Conservation (phyloP, 345 rosid species). For the Ailanthus altissimus region DNA sequence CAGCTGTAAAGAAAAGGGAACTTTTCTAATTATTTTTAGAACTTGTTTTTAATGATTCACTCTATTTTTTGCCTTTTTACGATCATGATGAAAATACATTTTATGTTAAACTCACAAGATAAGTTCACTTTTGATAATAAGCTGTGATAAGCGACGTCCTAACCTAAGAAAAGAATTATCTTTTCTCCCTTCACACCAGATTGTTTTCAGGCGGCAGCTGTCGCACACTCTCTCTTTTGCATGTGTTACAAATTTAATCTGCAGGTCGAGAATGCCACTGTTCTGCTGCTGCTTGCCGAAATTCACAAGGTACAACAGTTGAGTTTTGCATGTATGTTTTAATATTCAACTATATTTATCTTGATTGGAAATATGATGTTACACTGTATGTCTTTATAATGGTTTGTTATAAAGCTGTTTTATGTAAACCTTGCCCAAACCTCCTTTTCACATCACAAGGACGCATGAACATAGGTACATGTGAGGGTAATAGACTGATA, state of each 20-base stretch:
- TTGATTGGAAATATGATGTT: neutral
- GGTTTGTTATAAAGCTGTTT: neutral
- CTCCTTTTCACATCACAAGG: neutral
- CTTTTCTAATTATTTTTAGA: neutral
- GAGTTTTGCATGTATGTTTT: neutral
- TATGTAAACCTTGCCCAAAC: neutral
- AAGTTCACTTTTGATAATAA: neutral
- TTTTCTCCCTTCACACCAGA: constrained; percentile 23
- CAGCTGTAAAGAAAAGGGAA: neutral
- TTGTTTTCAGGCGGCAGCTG: constrained; percentile 76
- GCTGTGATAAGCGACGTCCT: neutral
- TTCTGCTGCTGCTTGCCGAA: constrained; percentile 93
- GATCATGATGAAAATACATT: neutral
- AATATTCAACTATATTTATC: constrained; percentile 7
- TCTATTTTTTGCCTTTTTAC: neutral
- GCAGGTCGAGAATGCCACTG: constrained; percentile 85
- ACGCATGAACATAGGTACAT: too few species aligned
- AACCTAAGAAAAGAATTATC: neutral
- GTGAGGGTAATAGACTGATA: too few species aligned
- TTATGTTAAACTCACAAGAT: neutral
- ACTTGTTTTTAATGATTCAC: neutral
- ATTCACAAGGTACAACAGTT: constrained; percentile 77
- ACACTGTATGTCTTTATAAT: neutral
- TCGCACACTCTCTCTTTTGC: constrained; percentile 85
- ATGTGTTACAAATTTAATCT: constrained; percentile 89